Conservation (phyloP, 225 moss, liverwort and hornwort species). For the Antitrichia curtipendula region DNA sequence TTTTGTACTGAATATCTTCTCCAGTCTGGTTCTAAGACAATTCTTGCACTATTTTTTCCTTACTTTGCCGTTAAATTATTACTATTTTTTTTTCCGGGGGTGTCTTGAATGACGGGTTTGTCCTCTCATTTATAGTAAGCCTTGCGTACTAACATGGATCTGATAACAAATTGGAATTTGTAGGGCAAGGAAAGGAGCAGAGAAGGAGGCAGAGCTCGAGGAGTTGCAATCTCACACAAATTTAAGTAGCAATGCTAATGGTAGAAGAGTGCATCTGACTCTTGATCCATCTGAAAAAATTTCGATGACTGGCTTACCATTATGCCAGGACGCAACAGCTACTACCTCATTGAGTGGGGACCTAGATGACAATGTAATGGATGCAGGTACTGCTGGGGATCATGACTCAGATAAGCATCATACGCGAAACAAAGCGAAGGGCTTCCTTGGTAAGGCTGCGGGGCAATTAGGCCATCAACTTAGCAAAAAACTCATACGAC, state of each 20-base stretch:
- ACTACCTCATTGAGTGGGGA: not conserved
- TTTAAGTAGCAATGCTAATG: not conserved
- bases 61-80: not conserved
- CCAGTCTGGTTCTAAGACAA: not conserved
- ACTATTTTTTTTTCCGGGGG: not conserved
- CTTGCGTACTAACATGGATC: not conserved
- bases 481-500: not conserved
- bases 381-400: not conserved
- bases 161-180: not conserved
- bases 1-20: not conserved
- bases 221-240: not conserved
- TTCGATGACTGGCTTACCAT: not conserved
- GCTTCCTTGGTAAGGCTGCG: constrained; percentile 24
- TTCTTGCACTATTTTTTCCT: not conserved
- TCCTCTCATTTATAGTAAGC: not conserved
- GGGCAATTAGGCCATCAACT: constrained; percentile 24
- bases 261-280: not conserved
- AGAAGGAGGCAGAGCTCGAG: constrained; percentile 1
- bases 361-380: not conserved
- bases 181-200: constrained; percentile 9
- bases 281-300: not conserved
- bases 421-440: constrained; percentile 17
- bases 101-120: not conserved
- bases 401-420: constrained; percentile 8
- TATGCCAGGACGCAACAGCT: not conserved